Base-by-base conservation (phyloP, 78 protist species). In the Dictyostelium firmibasis region DNA sequence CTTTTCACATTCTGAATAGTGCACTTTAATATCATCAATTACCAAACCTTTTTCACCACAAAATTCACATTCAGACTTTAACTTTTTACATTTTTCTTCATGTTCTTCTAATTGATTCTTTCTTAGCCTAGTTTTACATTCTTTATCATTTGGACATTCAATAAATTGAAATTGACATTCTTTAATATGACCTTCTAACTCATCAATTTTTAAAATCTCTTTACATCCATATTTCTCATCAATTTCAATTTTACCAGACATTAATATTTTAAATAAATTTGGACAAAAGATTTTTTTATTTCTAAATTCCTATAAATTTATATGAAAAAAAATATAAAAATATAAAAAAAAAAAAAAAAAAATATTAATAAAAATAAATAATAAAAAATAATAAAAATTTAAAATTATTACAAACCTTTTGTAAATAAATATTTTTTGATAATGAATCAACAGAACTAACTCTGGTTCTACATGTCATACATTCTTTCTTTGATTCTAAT, bases 281-380 rank as follows among this genome's bases (percentile, higher is more conserved):
- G 79, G 79, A 18, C 79, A 72, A 72, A 29, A 72, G 11, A 72
- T 33, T 72, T 20, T 31, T 72, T 72, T 27, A 33, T 72, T 33
- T 72, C 79, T 72, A 72, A 72, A 72, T 33, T 72, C 79, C 79
- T 72, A 33, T 72, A 27, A 67, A 60, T 60, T 60, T 60, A 9
- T 8, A 44, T 8, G 0, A 44, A 44, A 44, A 44, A 44, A 44
- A 44, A 44, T 9, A 44, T 44, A 44, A 44, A 44, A 8, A 44
- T 8, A 44, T 44, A 44, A 44, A 44, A 8, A 44, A 44, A 44
- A 8, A 44, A 44, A 44, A 8, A 44, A 44, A 44, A 8, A 44
- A 44, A 64, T 25, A 9, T 6, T 3, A n/a, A 64, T n/a, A 64
- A 6, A 25, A 25, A 25, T 11, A 8, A 25, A 64, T 9, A 25